phyloP scores from a whole-genome alignment of 306 rosid genomes.

The Medicago arabica region DNA sequence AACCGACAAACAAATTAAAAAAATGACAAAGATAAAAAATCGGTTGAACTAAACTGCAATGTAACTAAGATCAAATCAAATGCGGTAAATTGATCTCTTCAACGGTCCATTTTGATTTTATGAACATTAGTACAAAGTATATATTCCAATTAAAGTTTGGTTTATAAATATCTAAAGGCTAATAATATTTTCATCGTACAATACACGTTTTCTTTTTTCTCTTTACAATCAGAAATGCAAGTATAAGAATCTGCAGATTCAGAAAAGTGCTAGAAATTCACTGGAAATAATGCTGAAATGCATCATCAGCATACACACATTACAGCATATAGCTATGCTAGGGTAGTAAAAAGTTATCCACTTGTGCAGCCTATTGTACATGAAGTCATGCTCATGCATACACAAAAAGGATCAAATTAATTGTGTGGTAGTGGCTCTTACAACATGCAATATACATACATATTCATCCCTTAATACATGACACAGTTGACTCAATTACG shows the following conservation, averaged over 20 bases:
- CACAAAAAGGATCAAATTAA: constrained; percentile 15
- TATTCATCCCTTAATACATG: too few species aligned
- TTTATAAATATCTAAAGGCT: not conserved
- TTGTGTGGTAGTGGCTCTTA: constrained; percentile 28
- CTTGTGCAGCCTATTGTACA: constrained; percentile 36
- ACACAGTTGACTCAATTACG: too few species aligned
- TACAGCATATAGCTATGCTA: not conserved
- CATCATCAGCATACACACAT: constrained; percentile 23
- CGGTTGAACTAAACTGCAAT: not conserved
- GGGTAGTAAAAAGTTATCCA: constrained; percentile 36
- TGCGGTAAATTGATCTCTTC: too few species aligned
- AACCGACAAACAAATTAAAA: too few species aligned
- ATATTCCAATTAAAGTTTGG: not conserved
- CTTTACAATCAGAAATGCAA: not conserved
- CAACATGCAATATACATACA: constrained; percentile 10
- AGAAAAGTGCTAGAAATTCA: not conserved
- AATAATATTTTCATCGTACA: not conserved
- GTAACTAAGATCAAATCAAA: not conserved
- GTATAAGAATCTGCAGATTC: not conserved
- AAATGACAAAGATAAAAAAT: too few species aligned
- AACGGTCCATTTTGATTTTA: not conserved
- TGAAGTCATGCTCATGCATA: constrained; percentile 11
- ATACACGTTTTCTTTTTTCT: not conserved
- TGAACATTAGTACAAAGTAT: not conserved
- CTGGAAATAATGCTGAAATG: not conserved